phyloP scores from a whole-genome alignment of 495 filamentous ascomycete genomes.

The Cercophora newfieldiana region DNA sequence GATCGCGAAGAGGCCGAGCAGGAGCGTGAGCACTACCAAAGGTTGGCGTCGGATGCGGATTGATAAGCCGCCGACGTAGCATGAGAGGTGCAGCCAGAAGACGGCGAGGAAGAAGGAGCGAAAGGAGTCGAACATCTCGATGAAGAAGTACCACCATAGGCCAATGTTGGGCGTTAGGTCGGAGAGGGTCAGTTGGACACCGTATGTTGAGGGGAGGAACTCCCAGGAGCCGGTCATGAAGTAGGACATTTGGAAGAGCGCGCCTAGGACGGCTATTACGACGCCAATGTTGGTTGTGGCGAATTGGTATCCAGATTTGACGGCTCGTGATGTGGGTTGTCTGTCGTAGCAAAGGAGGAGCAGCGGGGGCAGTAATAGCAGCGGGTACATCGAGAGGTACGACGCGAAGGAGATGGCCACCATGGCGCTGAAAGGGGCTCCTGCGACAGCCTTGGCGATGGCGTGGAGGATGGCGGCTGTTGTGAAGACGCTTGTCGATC shows the following conservation, averaged over 20 bases:
- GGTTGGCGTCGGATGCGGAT: conserved; percentile 80
- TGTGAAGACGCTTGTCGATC: conserved; percentile 88
- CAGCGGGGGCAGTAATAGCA: conserved; percentile 80
- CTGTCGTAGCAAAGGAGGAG: conserved; percentile 80
- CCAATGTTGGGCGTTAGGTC: conserved; percentile 95
- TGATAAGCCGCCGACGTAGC: conserved; percentile 82
- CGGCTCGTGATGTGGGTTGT: conserved; percentile 37
- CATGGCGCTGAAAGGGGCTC: conserved; percentile 73
- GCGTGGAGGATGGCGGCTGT: conserved; percentile 85
- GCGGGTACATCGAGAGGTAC: conserved; percentile 90
- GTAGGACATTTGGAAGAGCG: conserved; percentile 69
- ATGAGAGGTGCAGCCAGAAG: conserved; percentile 92
- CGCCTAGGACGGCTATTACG: conserved; percentile 47
- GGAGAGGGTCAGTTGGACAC: conserved; percentile 84
- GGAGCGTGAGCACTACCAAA: conserved; percentile 74
- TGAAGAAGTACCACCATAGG: conserved; percentile 99
- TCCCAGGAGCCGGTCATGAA: conserved; percentile 80
- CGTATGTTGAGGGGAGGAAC: conserved; percentile 86
- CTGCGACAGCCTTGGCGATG: conserved; percentile 76
- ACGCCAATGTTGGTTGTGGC: conserved; percentile 50
- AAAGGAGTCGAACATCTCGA: conserved; percentile 99
- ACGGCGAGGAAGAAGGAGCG: conserved; percentile 94
- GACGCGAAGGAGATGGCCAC: conserved; percentile 81
- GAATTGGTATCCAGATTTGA: conserved; percentile 45
- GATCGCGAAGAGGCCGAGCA: conserved; percentile 84